Conservation (phyloP, 2,329 filamentous ascomycete species). For the Trichothecium roseum region DNA sequence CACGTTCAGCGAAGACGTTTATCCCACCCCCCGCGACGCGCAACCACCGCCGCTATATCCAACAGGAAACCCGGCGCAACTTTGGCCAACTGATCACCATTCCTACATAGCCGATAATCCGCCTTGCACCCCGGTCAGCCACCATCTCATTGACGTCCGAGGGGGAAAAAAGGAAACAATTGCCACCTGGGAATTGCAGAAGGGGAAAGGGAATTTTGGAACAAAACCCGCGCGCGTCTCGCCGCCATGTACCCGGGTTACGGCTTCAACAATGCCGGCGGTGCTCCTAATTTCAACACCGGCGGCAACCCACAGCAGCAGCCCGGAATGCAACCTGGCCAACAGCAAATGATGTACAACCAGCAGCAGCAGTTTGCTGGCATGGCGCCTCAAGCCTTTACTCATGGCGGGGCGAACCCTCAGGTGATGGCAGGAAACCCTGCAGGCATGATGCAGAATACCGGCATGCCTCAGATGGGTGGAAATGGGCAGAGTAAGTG, state of each 20-base stretch:
- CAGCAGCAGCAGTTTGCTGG: slow-evolving; percentile 41
- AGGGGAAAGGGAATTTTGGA: background rate
- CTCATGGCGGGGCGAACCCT: slow-evolving; percentile 37
- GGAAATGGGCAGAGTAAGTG: slow-evolving; percentile 50
- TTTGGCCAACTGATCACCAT: no score
- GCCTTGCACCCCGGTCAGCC: slow-evolving; percentile 1
- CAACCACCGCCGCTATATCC: no score
- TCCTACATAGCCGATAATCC: background rate
- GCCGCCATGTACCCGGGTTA: slow-evolving; percentile 45
- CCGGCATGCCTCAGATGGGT: slow-evolving; percentile 48
- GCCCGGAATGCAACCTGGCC: slow-evolving; percentile 22
- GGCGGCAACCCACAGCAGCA: slow-evolving; percentile 29
- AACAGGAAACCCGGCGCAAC: no score
- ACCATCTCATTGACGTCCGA: background rate
- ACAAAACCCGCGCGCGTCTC: background rate
- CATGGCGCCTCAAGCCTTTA: slow-evolving; percentile 43
- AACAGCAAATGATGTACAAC: slow-evolving; percentile 41
- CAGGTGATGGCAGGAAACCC: slow-evolving; percentile 46
- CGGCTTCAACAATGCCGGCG: slow-evolving; percentile 39
- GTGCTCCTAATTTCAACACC: slow-evolving; percentile 40
- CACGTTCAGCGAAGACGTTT: no score
- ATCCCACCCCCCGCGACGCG: no score
- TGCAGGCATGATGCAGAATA: slow-evolving; percentile 54
- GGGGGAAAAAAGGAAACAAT: no score
- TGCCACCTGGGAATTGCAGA: background rate